These are phyloP conservation scores for Geotrichum restrictum DNA, from an alignment of 1,139 yeast genomes.

Conservation along the genomic window DNA sequence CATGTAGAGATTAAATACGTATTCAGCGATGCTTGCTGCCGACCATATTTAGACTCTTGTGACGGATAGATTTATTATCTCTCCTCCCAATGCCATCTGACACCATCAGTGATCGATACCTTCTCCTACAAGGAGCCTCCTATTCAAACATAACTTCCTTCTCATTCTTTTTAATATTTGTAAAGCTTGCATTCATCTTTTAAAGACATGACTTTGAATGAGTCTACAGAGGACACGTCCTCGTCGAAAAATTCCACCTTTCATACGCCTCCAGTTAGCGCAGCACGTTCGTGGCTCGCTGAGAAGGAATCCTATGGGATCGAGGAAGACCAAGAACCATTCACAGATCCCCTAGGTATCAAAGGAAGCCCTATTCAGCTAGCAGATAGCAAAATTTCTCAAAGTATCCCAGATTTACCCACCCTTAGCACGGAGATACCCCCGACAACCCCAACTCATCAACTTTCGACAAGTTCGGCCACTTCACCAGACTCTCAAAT, in stretches of 20 bases:
- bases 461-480: neutral
- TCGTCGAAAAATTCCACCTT: conserved; percentile 5
- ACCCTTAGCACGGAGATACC: neutral
- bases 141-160: neutral
- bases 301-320: conserved; percentile 18
- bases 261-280: conserved; percentile 14
- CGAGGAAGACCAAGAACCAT: conserved; percentile 1
- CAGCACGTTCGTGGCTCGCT: conserved; percentile 19
- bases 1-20: no score
- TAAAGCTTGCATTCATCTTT: conserved; percentile 2
- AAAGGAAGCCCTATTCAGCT: neutral
- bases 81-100: no score
- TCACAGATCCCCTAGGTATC: conserved; percentile 15
- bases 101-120: no score
- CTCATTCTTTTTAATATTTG: neutral
- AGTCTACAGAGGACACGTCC: neutral
- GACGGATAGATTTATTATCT: no score
- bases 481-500: neutral
- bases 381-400: neutral
- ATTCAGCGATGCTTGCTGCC: no score
- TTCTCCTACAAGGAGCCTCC: neutral
- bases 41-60: no score
- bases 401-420: no score
- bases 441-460: neutral
- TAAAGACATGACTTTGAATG: neutral